phyloP scores from a whole-genome alignment of 352 stramenopile genomes.

The Pythium insidiosum region DNA sequence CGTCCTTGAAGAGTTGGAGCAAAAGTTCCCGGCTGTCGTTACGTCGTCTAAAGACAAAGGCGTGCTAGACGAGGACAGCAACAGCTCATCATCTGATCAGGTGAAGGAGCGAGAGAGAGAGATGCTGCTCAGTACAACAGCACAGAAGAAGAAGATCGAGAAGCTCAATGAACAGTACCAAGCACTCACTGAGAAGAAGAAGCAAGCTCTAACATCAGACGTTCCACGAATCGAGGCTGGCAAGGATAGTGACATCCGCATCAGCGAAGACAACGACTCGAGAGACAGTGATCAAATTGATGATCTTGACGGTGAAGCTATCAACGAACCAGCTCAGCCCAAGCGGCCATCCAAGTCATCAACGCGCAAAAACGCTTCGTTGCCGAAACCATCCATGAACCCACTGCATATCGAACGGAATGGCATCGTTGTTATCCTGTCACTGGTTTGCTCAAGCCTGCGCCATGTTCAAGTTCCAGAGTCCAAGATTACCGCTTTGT shows the following conservation, averaged over 20 bases:
- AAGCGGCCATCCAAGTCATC: constrained; percentile 2
- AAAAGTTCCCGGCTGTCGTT: constrained; percentile 7
- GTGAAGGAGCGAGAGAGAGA: constrained; percentile 67
- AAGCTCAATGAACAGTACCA: constrained; percentile 78
- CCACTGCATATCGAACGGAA: too few species aligned
- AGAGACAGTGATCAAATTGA: constrained; percentile 13
- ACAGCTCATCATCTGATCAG: constrained; percentile 1
- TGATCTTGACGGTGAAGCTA: background rate
- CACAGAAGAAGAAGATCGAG: constrained; percentile 83
- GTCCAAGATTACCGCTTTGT: constrained; percentile 86
- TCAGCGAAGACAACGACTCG: constrained; percentile 9
- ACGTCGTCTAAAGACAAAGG: background rate
- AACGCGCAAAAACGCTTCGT: constrained; percentile 3
- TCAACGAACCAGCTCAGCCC: background rate
- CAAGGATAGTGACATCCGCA: constrained; percentile 15
- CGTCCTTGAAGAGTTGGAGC: constrained; percentile 55
- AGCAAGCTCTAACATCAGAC: constrained; percentile 56
- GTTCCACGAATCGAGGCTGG: constrained; percentile 17
- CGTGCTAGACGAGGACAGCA: constrained; percentile 5
- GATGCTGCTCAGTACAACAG: constrained; percentile 61
- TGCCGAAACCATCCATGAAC: too few species aligned
- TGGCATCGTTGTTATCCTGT: constrained; percentile 82
- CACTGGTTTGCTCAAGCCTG: constrained; percentile 76
- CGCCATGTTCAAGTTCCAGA: constrained; percentile 80
- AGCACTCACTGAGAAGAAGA: constrained; percentile 70